phyloP scores from a whole-genome alignment of 495 filamentous ascomycete species.

The Tetracladium marchalianum region DNA sequence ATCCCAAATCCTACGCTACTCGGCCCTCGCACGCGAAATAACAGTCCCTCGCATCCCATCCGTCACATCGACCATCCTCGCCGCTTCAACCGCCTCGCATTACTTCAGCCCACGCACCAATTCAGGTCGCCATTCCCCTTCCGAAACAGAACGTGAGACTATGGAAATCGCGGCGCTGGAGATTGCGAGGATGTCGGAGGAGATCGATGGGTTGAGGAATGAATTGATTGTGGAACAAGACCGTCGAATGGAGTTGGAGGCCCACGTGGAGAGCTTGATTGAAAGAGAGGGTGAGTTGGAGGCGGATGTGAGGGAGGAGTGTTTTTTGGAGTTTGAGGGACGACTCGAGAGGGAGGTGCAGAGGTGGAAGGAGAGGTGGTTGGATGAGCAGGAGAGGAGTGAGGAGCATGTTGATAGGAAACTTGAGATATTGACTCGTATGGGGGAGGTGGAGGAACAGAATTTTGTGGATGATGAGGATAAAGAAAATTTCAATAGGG shows the following conservation, averaged over 20 bases:
- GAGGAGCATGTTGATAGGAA: conserved; percentile 87
- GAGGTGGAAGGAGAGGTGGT: conserved; percentile 66
- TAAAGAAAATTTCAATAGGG: conserved; percentile 39
- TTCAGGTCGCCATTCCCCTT: conserved; percentile 39
- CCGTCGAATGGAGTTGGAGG: conserved; percentile 47
- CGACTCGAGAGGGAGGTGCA: conserved; percentile 61
- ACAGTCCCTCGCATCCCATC: conserved; percentile 84
- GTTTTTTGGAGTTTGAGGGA: conserved; percentile 75
- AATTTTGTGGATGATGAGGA: conserved; percentile 22
- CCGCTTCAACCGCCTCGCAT: conserved; percentile 21
- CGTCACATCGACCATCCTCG: conserved; percentile 37
- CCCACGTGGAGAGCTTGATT: conserved; percentile 47
- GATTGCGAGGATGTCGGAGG: conserved; percentile 61
- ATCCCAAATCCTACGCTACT: conserved; percentile 91
- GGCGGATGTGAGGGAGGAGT: conserved; percentile 81
- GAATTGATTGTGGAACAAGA: conserved; percentile 47
- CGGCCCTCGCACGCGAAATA: conserved; percentile 84
- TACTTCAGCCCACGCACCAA: conserved; percentile 27
- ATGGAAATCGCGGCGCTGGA: conserved; percentile 67
- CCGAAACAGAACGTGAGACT: conserved; percentile 48
- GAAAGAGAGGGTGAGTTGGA: conserved; percentile 65
- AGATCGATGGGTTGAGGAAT: conserved; percentile 61
- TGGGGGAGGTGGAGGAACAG: conserved; percentile 35
- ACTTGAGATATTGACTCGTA: conserved; percentile 71
- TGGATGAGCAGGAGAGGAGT: conserved; percentile 57